These are phyloP conservation scores for Penicillium sp. DNA, from an alignment of 2,329 filamentous ascomycete species.

Conservation along the genomic window DNA sequence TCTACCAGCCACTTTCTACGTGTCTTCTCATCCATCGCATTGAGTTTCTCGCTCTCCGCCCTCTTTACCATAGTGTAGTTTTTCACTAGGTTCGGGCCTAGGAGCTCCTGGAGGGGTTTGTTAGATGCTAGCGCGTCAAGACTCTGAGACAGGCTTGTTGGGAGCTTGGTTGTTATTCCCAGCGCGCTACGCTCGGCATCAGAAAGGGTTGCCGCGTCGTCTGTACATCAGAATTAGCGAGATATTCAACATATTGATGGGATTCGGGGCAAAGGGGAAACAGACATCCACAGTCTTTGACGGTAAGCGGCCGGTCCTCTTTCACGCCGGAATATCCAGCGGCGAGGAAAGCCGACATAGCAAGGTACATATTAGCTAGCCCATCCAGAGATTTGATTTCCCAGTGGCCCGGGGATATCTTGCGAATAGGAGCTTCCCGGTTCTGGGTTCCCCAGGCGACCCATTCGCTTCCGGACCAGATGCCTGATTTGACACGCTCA, in stretches of 20 bases:
- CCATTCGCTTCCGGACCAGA: slow-evolving; percentile 79
- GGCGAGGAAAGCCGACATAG: slow-evolving; percentile 64
- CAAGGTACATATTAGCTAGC: slow-evolving; percentile 77
- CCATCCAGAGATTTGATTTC: slow-evolving; percentile 81
- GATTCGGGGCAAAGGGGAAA: neutral
- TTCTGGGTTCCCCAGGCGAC: slow-evolving; percentile 83
- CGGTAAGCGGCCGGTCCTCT: slow-evolving; percentile 28
- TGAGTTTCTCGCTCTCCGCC: slow-evolving; percentile 38
- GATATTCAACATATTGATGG: neutral
- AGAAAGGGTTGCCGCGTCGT: slow-evolving; percentile 41
- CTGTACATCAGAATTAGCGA: slow-evolving; percentile 20
- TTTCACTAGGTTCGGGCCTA: slow-evolving; percentile 35
- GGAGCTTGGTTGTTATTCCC: slow-evolving; percentile 44
- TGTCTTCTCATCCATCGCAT: slow-evolving; percentile 36
- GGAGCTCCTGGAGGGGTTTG: slow-evolving; percentile 29
- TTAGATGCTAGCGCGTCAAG: slow-evolving; percentile 39
- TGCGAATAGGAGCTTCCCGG: slow-evolving; percentile 73
- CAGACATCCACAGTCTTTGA: slow-evolving; percentile 41
- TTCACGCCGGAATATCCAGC: slow-evolving; percentile 64
- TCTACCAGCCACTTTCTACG: slow-evolving; percentile 44
- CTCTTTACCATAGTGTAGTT: slow-evolving; percentile 40
- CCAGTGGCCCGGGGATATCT: slow-evolving; percentile 71
- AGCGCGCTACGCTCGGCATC: slow-evolving; percentile 35
- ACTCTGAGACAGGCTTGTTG: slow-evolving; percentile 41
- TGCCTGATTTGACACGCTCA: slow-evolving; percentile 68